phyloP scores from a whole-genome alignment of 2,329 filamentous ascomycete genomes.

The Sordariomycetes sp. region DNA sequence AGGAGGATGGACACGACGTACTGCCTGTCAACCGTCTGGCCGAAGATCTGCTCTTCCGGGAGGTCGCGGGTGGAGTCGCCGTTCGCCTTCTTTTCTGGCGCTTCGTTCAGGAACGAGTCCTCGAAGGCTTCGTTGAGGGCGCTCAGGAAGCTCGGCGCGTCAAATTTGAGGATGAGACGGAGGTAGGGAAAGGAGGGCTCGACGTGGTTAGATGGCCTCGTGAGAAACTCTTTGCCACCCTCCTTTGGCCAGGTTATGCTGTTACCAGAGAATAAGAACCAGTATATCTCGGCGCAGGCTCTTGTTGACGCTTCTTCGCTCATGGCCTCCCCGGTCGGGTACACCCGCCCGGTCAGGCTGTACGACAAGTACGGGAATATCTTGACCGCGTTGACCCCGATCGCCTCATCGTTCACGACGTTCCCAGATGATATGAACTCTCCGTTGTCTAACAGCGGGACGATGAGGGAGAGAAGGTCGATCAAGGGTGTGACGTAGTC shows the following conservation, averaged over 20 bases:
- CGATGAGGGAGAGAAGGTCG: conserved; percentile 62
- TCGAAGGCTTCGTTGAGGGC: conserved; percentile 96
- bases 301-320: conserved; percentile 56
- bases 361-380: conserved; percentile 94
- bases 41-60: conserved; percentile 53
- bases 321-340: conserved; percentile 71
- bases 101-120: conserved; percentile 81
- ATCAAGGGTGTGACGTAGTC: conserved; percentile 88
- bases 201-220: conserved; percentile 36
- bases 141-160: conserved; percentile 85
- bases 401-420: conserved; percentile 37
- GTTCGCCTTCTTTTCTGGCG: conserved; percentile 47
- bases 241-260: conserved; percentile 62
- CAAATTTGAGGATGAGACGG: conserved; percentile 71
- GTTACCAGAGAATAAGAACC: conserved; percentile 83
- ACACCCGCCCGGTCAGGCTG: conserved; percentile 76
- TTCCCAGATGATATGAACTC: conserved; percentile 15
- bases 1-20: conserved; percentile 84
- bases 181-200: conserved; percentile 80
- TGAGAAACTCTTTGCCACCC: conserved; percentile 45
- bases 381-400: conserved; percentile 65
- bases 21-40: conserved; percentile 71
- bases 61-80: conserved; percentile 35
- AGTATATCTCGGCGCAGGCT: conserved; percentile 83
- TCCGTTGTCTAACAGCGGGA: conserved; percentile 41